Evolutionary conservation across 495 filamentous ascomycete genomes (phyloP).

Genomic region (Penicillium bovifimosum): DNA sequence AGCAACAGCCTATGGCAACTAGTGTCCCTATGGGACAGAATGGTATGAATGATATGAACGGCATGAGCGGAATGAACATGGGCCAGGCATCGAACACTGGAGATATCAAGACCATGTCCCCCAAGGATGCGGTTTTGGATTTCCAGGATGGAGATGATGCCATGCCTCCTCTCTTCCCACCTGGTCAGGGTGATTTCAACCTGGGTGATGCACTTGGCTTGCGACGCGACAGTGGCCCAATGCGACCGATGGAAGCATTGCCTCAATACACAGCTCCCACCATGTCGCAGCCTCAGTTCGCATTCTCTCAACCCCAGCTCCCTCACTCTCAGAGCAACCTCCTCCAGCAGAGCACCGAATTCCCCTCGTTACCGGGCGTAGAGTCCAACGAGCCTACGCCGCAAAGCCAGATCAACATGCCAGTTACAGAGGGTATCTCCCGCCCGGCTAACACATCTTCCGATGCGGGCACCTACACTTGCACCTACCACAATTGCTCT

Average conservation of each 20-base stretch:
- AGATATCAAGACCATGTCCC: slow-evolving; percentile 83
- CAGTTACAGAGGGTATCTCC: slow-evolving; percentile 30
- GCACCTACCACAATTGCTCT: slow-evolving; percentile 87
- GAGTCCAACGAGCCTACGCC: slow-evolving; percentile 51
- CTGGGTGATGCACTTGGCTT: slow-evolving; percentile 36
- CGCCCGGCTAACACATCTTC: slow-evolving; percentile 61
- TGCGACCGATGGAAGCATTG: slow-evolving; percentile 41
- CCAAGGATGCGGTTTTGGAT: slow-evolving; percentile 86
- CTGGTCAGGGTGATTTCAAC: slow-evolving; percentile 39
- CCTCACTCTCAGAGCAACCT: slow-evolving; percentile 38
- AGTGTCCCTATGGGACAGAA: slow-evolving; percentile 35
- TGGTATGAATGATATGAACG: slow-evolving; percentile 28
- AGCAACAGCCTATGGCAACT: slow-evolving; percentile 36
- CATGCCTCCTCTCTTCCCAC: slow-evolving; percentile 62
- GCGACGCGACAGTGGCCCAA: slow-evolving; percentile 43
- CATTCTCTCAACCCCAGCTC: slow-evolving; percentile 51
- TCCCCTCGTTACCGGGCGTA: slow-evolving; percentile 58
- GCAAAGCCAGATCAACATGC: slow-evolving; percentile 24
- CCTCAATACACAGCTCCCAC: slow-evolving; percentile 34
- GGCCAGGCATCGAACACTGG: slow-evolving; percentile 8
- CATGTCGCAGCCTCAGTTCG: slow-evolving; percentile 22
- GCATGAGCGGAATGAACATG: slow-evolving; percentile 16
- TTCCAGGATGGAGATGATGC: slow-evolving; percentile 69
- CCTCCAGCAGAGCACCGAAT: slow-evolving; percentile 51
- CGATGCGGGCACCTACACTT: slow-evolving; percentile 86